Base-by-base conservation (phyloP, 2,329 filamentous ascomycete genomes). In the Escovopsis sp. region DNA sequence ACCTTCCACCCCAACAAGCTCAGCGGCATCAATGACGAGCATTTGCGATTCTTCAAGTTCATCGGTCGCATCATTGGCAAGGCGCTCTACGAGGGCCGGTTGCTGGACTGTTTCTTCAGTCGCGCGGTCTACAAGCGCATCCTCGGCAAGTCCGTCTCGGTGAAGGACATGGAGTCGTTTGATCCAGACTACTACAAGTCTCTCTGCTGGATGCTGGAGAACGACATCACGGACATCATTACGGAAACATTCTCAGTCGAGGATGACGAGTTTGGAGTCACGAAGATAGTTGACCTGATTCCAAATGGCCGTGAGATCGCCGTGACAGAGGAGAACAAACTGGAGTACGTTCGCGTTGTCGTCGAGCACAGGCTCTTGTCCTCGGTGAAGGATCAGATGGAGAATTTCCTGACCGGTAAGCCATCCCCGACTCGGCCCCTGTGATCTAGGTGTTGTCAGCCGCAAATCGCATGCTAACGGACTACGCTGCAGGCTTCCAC, bases 121-220 rank as follows among this genome's bases (percentile, higher is more conserved):
- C 81, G 91, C 57, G 93, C 93, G 12, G 89, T 98, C 40, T 98
- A 98, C 72, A 96, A 96, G 68, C 83, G 86, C 51, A 95, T 98
- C 49, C 76, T 98, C 25, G 85, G 91, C 57, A 94, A 93, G 60
- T 78, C 85, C 4, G 89, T 96, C 34, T 95, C 88, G 8, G 83
- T 98, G 62, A 98, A 98, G 67, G 91, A 98, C 55, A 96, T 98
- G 87, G 91, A 98, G 62, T 95, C 88, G 16, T 83, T 98, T 47
- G 91, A 98, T 59, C 80, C 94, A 4, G 89, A 98, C 55, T 98
- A 98, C 67, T 95, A 96, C 76, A 98, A 96, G 62, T 96, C 89
- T 12, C 73, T 98, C 16, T 78, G 91, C 46, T 98, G 93, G 93
- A 96, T 98, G 79, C 71, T 96, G 44, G 85, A 94, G 58, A 96